phyloP scores from a whole-genome alignment of 192 early-diverging fungal species.

The Podila horticola region DNA sequence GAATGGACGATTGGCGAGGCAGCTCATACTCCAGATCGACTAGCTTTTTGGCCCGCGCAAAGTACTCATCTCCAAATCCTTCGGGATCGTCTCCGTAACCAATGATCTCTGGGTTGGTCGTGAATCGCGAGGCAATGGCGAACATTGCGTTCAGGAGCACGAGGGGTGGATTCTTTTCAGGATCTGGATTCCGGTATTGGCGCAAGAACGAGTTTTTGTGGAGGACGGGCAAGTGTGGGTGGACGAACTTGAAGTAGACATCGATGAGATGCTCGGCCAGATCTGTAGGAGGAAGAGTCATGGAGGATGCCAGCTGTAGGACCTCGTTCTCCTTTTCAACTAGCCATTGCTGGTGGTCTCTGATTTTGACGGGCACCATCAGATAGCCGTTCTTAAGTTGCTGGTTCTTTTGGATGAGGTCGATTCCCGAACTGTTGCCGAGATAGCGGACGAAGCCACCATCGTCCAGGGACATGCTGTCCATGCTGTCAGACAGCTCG shows the following conservation, averaged over 20 bases:
- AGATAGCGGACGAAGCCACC: slow-evolving; percentile 75
- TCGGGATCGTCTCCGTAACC: slow-evolving; percentile 43
- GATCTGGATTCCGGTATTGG: slow-evolving; percentile 46
- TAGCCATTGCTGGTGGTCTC: slow-evolving; percentile 26
- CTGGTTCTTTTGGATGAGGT: slow-evolving; percentile 74
- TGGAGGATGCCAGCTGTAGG: slow-evolving; percentile 13
- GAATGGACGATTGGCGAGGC: slow-evolving; percentile 66
- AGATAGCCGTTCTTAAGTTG: slow-evolving; percentile 60
- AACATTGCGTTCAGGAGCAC: slow-evolving; percentile 65
- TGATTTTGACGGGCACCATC: slow-evolving; percentile 49
- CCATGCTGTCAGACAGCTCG: slow-evolving; percentile 64
- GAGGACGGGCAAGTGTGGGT: slow-evolving; percentile 74
- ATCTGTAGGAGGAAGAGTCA: slow-evolving; percentile 66
- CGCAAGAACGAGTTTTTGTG: slow-evolving; percentile 63
- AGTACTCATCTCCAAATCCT: slow-evolving; percentile 68
- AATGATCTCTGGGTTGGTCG: slow-evolving; percentile 54
- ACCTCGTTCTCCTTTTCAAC: slow-evolving; percentile 18
- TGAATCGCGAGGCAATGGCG: slow-evolving; percentile 61
- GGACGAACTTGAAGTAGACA: slow-evolving; percentile 73
- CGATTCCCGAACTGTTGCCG: slow-evolving; percentile 79
- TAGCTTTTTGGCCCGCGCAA: slow-evolving; percentile 75
- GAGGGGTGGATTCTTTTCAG: slow-evolving; percentile 40
- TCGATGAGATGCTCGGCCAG: slow-evolving; percentile 69
- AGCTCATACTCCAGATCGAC: slow-evolving; percentile 75
- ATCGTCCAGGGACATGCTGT: slow-evolving; percentile 74